A percentile compares a stretch with the other conserved stretches of the same genome.
Conservation (phyloP, 257 asterid species). For the Nicotiana sylvestris region DNA sequence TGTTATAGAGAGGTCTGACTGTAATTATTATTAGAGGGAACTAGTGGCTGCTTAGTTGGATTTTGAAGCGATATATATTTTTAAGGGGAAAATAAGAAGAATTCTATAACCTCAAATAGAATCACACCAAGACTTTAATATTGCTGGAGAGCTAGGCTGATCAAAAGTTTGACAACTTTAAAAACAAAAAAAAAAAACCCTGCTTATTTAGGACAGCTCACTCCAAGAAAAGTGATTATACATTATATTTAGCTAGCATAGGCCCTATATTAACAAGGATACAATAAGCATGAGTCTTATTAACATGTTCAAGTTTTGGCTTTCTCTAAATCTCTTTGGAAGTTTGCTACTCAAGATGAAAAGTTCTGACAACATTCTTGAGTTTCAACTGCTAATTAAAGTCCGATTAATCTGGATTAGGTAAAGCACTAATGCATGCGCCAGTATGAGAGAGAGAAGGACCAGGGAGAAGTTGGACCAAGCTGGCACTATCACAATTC, state of each 20-base stretch:
- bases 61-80: neutral
- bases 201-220: neutral
- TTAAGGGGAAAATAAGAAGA: neutral
- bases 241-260: neutral
- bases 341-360: neutral
- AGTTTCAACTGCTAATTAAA: neutral
- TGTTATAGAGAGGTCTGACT: too few species aligned
- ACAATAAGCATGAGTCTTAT: neutral
- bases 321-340: neutral
- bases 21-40: too few species aligned
- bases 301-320: neutral
- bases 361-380: neutral
- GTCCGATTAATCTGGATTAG: too few species aligned
- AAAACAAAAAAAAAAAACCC: neutral
- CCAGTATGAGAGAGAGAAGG: too few species aligned
- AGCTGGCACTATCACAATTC: neutral
- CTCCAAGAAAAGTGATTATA: neutral
- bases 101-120: neutral
- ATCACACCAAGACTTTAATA: neutral
- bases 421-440: neutral
- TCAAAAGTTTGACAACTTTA: neutral
- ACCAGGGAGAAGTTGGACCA: neutral
- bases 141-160: too few species aligned
- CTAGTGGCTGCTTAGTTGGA: neutral
- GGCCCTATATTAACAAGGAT: neutral